Evolutionary conservation across 768 basidiomycete species (phyloP).

Genomic region (Wakefieldia striispora): DNA sequence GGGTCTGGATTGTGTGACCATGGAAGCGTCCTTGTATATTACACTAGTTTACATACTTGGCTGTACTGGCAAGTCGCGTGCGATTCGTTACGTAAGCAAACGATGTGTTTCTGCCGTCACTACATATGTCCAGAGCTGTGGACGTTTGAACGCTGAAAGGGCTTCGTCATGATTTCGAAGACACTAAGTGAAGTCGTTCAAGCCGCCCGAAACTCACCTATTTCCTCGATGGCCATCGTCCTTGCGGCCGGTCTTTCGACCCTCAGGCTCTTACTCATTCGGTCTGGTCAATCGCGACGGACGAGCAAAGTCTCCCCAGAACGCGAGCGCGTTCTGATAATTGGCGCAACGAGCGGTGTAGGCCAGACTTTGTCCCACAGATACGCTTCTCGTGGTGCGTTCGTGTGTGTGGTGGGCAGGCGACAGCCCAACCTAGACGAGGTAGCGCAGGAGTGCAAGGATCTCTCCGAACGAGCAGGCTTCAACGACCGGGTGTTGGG

Average conservation of each 20-base stretch:
- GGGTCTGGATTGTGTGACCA: too few species aligned
- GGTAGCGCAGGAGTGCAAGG: slow-evolving; percentile 60
- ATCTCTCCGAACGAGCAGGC: slow-evolving; percentile 15
- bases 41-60: too few species aligned
- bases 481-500: slow-evolving; percentile 41
- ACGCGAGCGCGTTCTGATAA: slow-evolving; percentile 71
- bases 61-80: too few species aligned
- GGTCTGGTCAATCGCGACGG: slow-evolving; percentile 25
- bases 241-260: slow-evolving; percentile 15
- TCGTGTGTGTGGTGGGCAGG: slow-evolving; percentile 72
- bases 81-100: too few species aligned
- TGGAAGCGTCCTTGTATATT: too few species aligned
- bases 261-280: slow-evolving; percentile 16
- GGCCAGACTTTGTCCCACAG: slow-evolving; percentile 66
- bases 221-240: slow-evolving; percentile 9
- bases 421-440: slow-evolving; percentile 51
- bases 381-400: slow-evolving; percentile 75
- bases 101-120: too few species aligned
- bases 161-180: slow-evolving; percentile 7
- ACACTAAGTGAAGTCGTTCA: slow-evolving; percentile 5
- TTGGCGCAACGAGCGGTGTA: slow-evolving; percentile 85
- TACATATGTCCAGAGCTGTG: too few species aligned
- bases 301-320: slow-evolving; percentile 36
- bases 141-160: too few species aligned
- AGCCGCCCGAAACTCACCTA: slow-evolving; percentile 1